Conservation (phyloP, 1,284 basidiomycete genomes). For the Boletus sp. region DNA sequence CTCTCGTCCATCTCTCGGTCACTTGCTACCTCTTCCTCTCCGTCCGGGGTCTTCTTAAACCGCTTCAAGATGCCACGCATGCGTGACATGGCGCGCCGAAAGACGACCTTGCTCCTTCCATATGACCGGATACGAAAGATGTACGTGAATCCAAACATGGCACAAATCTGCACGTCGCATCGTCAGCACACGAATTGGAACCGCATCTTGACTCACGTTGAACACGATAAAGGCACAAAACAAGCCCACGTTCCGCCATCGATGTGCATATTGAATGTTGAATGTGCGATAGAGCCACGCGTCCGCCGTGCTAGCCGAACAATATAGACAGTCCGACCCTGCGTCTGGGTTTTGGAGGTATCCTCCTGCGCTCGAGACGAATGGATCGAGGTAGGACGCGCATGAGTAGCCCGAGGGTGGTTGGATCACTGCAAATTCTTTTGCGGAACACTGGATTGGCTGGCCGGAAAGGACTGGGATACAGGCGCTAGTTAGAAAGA, state of each 20-base stretch:
- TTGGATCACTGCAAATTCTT: conserved; percentile 68
- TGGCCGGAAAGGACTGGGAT: conserved; percentile 54
- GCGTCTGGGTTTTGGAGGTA: conserved; percentile 77
- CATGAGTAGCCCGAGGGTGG: conserved; percentile 80
- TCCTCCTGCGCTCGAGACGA: conserved; percentile 65
- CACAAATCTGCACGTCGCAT: conserved; percentile 29
- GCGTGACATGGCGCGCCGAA: conserved; percentile 4
- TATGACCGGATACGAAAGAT: conserved; percentile 42
- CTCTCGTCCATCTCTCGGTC: not conserved
- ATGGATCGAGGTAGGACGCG: conserved; percentile 65
- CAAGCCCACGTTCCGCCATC: conserved; percentile 56
- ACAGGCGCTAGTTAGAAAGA: not conserved
- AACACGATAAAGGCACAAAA: conserved; percentile 49
- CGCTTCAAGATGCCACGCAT: not conserved
- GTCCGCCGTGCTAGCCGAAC: conserved; percentile 53
- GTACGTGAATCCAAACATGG: conserved; percentile 42
- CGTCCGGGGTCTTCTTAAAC: not conserved
- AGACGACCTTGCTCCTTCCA: conserved; percentile 13
- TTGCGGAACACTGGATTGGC: conserved; percentile 60
- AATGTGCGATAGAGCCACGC: conserved; percentile 46
- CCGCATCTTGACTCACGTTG: conserved; percentile 46
- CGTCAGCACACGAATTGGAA: not conserved
- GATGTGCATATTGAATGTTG: conserved; percentile 53
- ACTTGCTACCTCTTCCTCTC: not conserved
- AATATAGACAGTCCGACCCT: conserved; percentile 67